Conservation (phyloP, 1,284 basidiomycete genomes). For the Sutorius eximius region DNA sequence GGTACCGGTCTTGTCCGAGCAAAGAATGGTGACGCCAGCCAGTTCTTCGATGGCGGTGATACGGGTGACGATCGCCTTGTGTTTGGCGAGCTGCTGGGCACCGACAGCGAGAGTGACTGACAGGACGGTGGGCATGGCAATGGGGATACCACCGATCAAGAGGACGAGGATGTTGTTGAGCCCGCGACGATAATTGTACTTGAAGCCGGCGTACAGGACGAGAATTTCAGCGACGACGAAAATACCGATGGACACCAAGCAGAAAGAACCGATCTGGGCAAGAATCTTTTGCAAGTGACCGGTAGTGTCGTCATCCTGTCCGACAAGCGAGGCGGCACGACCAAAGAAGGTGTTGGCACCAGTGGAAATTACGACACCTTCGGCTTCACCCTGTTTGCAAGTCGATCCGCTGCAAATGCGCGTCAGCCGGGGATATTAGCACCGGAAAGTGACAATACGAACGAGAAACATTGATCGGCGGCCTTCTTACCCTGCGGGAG, state of each 20-base stretch:
- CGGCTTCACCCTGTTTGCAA: slow-evolving; percentile 96
- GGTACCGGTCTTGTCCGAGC: slow-evolving; percentile 97
- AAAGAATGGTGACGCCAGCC: slow-evolving; percentile 95
- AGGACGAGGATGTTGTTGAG: slow-evolving; percentile 96
- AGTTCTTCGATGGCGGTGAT: slow-evolving; percentile 98
- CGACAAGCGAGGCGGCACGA: slow-evolving; percentile 92
- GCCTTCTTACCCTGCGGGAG: slow-evolving; percentile 88
- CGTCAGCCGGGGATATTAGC: slow-evolving; percentile 6
- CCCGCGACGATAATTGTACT: slow-evolving; percentile 88
- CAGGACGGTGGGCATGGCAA: slow-evolving; percentile 96
- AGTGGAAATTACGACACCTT: slow-evolving; percentile 95
- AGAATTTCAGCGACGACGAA: slow-evolving; percentile 91
- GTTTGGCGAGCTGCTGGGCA: slow-evolving; percentile 96
- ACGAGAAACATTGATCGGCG: slow-evolving; percentile 96
- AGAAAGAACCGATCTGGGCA: slow-evolving; percentile 95
- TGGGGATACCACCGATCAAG: slow-evolving; percentile 98
- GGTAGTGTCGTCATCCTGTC: slow-evolving; percentile 92
- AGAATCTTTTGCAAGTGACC: slow-evolving; percentile 98
- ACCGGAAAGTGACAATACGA: slow-evolving; percentile 36
- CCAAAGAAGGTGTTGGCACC: slow-evolving; percentile 97
- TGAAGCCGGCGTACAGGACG: slow-evolving; percentile 86
- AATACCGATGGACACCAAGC: slow-evolving; percentile 89
- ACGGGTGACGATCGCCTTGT: slow-evolving; percentile 98
- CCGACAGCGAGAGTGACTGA: slow-evolving; percentile 97
- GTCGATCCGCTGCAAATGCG: slow-evolving; percentile 73